Evolutionary conservation across 2,329 filamentous ascomycete species (phyloP).

Genomic region (Botrytis sinoallii): DNA sequence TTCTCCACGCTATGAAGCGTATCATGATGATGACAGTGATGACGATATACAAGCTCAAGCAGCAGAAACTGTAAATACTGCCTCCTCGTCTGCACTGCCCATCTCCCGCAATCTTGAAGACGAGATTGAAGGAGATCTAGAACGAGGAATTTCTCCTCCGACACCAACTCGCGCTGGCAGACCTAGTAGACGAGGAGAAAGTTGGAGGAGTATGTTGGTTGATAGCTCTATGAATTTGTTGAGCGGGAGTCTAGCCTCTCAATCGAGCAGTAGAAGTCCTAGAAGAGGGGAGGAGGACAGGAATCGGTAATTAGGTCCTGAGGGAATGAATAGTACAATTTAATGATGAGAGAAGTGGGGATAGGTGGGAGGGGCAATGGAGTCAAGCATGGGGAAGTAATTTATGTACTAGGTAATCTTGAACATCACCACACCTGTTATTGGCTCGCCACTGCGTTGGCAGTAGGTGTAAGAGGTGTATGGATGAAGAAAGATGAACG

Average conservation of each 20-base stretch:
- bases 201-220: slow-evolving; percentile 15
- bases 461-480: slow-evolving; percentile 2
- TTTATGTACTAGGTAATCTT: slow-evolving; percentile 20
- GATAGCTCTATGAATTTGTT: slow-evolving; percentile 29
- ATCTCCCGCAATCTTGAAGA: slow-evolving; percentile 24
- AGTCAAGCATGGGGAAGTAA: background rate
- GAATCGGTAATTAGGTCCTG: slow-evolving; percentile 27
- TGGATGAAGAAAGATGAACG: background rate
- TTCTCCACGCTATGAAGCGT: slow-evolving; percentile 36
- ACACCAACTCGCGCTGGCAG: slow-evolving; percentile 18
- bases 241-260: slow-evolving; percentile 29
- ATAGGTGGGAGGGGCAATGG: background rate
- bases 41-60: slow-evolving; percentile 46
- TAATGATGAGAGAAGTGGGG: background rate
- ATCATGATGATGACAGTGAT: slow-evolving; percentile 44
- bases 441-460: background rate
- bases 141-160: slow-evolving; percentile 30
- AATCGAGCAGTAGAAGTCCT: slow-evolving; percentile 25
- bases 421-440: background rate
- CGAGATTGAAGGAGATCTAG: slow-evolving; percentile 28
- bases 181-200: slow-evolving; percentile 4
- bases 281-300: slow-evolving; percentile 30
- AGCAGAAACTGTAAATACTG: slow-evolving; percentile 45
- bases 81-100: slow-evolving; percentile 44
- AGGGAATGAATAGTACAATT: background rate